Evolutionary conservation across 495 filamentous ascomycete genomes (phyloP).

Genomic region (Tuber calosporum): DNA sequence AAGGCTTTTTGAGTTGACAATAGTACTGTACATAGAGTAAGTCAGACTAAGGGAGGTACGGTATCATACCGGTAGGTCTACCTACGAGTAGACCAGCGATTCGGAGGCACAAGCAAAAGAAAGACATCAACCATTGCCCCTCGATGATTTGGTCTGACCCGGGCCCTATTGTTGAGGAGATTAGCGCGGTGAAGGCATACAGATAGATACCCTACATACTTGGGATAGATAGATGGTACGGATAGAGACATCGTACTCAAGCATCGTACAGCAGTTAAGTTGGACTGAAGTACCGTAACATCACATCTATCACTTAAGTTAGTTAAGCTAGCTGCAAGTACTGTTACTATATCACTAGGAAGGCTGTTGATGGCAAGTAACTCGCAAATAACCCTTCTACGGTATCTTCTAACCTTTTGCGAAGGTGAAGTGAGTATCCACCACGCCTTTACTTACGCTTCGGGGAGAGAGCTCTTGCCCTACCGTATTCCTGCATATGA

Average conservation of each 20-base stretch:
- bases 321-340: neutral
- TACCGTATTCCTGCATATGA: neutral
- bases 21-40: too few species aligned
- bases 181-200: neutral
- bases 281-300: neutral
- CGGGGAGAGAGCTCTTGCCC: neutral
- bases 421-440: neutral
- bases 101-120: neutral
- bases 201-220: neutral
- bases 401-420: neutral
- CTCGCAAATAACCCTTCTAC: neutral
- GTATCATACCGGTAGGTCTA: too few species aligned
- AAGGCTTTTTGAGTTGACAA: neutral
- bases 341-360: neutral
- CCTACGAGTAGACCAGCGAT: neutral
- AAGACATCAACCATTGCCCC: neutral
- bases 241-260: neutral
- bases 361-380: neutral
- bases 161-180: neutral
- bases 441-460: neutral
- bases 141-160: neutral
- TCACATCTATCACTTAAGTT: neutral
- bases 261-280: neutral
- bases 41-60: neutral
- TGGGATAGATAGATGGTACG: neutral